Conservation (phyloP, 2,329 filamentous ascomycete genomes). For the Ilyonectria mors-panacis region DNA sequence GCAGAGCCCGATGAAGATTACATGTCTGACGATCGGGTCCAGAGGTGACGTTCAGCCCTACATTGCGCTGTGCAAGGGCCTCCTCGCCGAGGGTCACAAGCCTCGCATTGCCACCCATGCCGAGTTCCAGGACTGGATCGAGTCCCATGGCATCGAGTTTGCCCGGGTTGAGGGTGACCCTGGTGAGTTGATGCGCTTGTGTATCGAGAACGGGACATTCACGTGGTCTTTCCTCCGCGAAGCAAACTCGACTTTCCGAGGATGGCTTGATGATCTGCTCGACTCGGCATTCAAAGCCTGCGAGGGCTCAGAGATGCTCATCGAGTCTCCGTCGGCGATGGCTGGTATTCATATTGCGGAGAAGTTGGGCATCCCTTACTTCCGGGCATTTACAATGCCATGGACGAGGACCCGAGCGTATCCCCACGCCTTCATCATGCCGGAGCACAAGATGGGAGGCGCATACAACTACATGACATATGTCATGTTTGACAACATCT, state of each 20-base stretch:
- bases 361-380: constrained; percentile 92
- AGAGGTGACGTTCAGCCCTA: constrained; percentile 98
- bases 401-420: constrained; percentile 98
- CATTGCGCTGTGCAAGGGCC: constrained; percentile 93
- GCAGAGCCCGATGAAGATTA: constrained; percentile 82
- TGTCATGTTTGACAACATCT: constrained; percentile 95
- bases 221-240: constrained; percentile 92
- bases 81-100: constrained; percentile 89
- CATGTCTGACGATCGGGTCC: constrained; percentile 95
- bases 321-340: constrained; percentile 97
- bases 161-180: constrained; percentile 91
- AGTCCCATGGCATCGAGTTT: constrained; percentile 95
- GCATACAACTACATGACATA: constrained; percentile 97
- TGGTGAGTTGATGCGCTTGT: constrained; percentile 93
- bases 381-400: constrained; percentile 98
- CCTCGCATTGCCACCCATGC: constrained; percentile 91
- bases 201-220: constrained; percentile 97
- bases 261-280: constrained; percentile 94
- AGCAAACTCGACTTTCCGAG: constrained; percentile 88
- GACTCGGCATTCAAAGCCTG: constrained; percentile 87
- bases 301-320: constrained; percentile 88
- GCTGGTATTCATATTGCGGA: constrained; percentile 98
- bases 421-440: constrained; percentile 95
- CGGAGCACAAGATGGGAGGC: constrained; percentile 93
- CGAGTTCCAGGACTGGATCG: constrained; percentile 91